phyloP scores from a whole-genome alignment of 306 rosid genomes.

The Abrus precatorius region DNA sequence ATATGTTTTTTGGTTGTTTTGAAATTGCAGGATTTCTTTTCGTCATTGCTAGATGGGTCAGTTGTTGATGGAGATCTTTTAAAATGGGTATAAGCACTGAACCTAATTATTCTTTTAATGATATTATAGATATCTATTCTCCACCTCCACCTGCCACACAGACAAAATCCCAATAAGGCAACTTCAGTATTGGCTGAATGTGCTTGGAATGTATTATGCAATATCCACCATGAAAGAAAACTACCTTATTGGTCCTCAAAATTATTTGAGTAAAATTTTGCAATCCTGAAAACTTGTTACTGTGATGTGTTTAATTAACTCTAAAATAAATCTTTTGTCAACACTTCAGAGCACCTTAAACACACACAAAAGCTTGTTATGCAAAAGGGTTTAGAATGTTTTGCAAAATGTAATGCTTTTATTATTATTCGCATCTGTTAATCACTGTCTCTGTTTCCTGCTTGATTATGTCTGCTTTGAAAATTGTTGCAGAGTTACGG shows the following conservation, averaged over 20 bases:
- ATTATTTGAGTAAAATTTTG: neutral
- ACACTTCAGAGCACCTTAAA: neutral
- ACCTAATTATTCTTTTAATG: conserved; percentile 13
- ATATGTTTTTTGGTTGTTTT: conserved; percentile 33
- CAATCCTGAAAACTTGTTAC: conserved; percentile 1
- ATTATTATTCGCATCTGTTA: neutral
- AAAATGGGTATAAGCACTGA: conserved; percentile 71
- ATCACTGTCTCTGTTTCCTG: neutral
- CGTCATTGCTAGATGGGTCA: conserved; percentile 70
- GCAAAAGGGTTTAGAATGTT: neutral
- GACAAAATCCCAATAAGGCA: neutral
- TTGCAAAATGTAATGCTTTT: neutral
- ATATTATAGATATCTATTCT: conserved; percentile 6
- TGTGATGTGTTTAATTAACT: neutral
- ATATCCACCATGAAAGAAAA: neutral
- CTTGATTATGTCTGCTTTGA: conserved; percentile 6
- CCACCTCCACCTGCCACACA: conserved; percentile 11
- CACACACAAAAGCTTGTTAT: neutral
- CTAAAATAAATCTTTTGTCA: neutral
- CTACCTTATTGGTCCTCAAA: neutral
- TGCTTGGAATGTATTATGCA: neutral
- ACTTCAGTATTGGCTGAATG: neutral
- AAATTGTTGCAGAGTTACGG: conserved; percentile 14
- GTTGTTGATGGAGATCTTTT: conserved; percentile 90
- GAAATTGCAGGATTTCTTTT: conserved; percentile 78